Conservation (phyloP, 805 yeast species). For the Komagataella mondaviorum region DNA sequence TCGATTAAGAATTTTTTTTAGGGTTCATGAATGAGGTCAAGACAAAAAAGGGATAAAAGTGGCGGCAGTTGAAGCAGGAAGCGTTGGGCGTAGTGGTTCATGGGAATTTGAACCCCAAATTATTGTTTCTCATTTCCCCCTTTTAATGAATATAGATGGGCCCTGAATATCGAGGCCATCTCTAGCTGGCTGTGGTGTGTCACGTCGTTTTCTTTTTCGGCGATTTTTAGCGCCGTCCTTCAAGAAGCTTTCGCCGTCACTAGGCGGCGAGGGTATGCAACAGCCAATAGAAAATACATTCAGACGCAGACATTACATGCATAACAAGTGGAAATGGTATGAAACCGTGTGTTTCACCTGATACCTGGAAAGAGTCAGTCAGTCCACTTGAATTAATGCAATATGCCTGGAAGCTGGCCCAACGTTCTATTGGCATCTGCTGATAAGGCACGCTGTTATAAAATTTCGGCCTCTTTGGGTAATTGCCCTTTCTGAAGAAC, state of each 20-base stretch:
- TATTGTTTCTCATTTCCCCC: not conserved
- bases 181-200: not conserved
- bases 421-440: not conserved
- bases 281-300: not conserved
- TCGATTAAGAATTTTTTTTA: not conserved
- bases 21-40: not conserved
- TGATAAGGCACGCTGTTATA: not conserved
- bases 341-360: not conserved
- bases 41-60: too few relatives aligned
- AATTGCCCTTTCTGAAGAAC: not conserved
- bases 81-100: not conserved
- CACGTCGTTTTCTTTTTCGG: not conserved
- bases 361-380: not conserved
- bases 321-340: not conserved
- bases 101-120: too few relatives aligned
- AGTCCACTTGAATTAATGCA: too few relatives aligned
- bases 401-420: not conserved
- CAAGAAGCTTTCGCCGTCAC: not conserved
- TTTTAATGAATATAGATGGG: not conserved
- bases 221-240: not conserved
- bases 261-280: not conserved
- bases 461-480: not conserved
- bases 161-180: not conserved
- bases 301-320: not conserved
- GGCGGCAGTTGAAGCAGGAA: not conserved